Percentiles rank a stretch among this genome's conserved stretches.
Evolutionary conservation across 176 grass and related monocot species (phyloP).

Genomic region (Puccinellia tenuiflora): DNA sequence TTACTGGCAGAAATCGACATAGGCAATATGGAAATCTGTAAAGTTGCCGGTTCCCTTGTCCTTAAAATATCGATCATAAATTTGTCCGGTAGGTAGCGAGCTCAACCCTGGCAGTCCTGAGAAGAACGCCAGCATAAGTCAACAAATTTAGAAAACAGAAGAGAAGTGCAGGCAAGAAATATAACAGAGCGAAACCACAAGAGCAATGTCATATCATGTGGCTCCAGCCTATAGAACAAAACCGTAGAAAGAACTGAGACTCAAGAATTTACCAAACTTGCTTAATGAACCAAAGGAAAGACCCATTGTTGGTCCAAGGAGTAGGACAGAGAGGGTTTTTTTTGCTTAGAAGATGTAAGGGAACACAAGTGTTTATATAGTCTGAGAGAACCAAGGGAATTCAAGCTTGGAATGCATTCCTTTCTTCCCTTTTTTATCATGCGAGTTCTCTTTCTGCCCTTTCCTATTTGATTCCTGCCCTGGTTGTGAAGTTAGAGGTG

Average conservation of each 20-base stretch:
- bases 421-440: constrained; percentile 37
- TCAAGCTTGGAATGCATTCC: constrained; percentile 76
- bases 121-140: background rate
- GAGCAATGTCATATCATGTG: background rate
- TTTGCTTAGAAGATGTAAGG: background rate
- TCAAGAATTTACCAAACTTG: constrained; percentile 39
- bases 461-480: constrained; percentile 33
- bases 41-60: background rate
- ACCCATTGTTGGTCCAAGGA: constrained; percentile 50
- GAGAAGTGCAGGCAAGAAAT: background rate
- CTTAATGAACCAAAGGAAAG: constrained; percentile 31
- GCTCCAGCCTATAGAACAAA: background rate
- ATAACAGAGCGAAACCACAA: background rate
- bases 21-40: constrained; percentile 24
- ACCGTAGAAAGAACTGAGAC: background rate
- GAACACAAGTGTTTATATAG: constrained; percentile 33
- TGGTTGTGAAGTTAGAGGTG: constrained; percentile 35
- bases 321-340: background rate
- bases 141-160: background rate
- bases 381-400: constrained; percentile 8
- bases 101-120: constrained; percentile 46
- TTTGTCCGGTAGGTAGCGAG: constrained; percentile 17
- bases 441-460: constrained; percentile 19
- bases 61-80: constrained; percentile 46
- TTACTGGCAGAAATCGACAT: constrained; percentile 70